Conservation (phyloP, 305 asterid genomes). For the Fraxinus nigra region DNA sequence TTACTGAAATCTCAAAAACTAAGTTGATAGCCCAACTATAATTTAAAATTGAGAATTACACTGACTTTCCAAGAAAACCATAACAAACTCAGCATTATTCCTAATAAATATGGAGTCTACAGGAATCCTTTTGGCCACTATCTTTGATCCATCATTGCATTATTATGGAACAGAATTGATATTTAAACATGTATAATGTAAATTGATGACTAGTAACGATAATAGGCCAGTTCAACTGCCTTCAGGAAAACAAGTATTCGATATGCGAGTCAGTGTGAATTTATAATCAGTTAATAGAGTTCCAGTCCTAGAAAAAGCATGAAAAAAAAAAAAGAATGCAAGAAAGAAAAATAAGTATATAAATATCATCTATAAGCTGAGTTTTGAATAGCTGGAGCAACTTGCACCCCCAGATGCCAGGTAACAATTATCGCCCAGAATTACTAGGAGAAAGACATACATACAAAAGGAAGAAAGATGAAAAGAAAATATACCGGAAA, state of each 20-base stretch:
- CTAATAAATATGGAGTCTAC: neutral
- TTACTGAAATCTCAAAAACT: slow-evolving; percentile 8
- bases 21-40: slow-evolving; percentile 1
- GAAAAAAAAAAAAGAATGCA: neutral
- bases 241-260: neutral
- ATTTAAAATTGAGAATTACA: neutral
- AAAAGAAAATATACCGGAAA: neutral
- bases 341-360: neutral
- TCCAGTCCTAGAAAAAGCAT: neutral
- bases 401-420: neutral
- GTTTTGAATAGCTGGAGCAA: neutral
- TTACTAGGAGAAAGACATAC: neutral
- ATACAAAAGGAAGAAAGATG: neutral
- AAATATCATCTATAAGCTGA: neutral
- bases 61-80: neutral
- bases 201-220: neutral
- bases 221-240: neutral
- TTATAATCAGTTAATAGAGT: neutral
- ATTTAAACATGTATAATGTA: neutral
- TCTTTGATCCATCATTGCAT: neutral
- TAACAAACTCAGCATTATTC: neutral
- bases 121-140: neutral
- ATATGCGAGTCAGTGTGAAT: neutral
- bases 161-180: neutral
- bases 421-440: neutral